Percentiles rank a stretch among this genome's conserved stretches.
phyloP scores from a whole-genome alignment of 176 grass and related monocot genomes.

The Ensete ventricosum region DNA sequence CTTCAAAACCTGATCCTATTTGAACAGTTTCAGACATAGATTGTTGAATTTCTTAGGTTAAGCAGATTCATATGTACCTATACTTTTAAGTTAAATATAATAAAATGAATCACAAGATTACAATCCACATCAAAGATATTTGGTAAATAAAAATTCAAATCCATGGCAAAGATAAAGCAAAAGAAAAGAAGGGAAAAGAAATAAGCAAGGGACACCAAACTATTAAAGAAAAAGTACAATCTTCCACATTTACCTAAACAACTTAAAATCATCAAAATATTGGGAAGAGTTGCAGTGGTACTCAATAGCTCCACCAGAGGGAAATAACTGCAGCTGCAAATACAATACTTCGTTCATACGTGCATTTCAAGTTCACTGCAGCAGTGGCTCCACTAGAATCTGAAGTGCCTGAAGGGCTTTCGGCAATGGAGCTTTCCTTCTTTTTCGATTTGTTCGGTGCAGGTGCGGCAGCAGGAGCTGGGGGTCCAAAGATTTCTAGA shows the following conservation, averaged over 20 bases:
- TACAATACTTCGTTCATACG: neutral
- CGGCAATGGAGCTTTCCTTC: constrained; percentile 2
- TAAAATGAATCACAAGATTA: too few relatives aligned
- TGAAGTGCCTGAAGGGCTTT: neutral
- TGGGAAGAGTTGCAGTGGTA: neutral
- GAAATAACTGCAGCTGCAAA: neutral
- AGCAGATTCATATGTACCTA: too few relatives aligned
- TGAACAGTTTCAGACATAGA: too few relatives aligned
- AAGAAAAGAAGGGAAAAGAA: neutral
- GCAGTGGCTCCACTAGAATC: neutral
- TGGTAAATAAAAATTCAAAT: neutral
- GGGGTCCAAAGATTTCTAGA: constrained; percentile 39
- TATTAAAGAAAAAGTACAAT: neutral
- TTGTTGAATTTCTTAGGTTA: too few relatives aligned
- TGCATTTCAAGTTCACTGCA: neutral
- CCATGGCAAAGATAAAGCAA: neutral
- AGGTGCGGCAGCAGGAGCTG: constrained; percentile 43
- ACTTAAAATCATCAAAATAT: constrained; percentile 8
- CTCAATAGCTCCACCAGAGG: neutral
- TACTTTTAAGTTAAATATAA: too few relatives aligned
- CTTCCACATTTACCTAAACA: neutral
- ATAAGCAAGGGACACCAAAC: neutral
- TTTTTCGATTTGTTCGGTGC: neutral
- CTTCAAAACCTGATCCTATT: too few relatives aligned
- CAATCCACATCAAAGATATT: too few relatives aligned